Base-by-base conservation (phyloP, 257 asterid genomes). In the Plectranthus barbatus region DNA sequence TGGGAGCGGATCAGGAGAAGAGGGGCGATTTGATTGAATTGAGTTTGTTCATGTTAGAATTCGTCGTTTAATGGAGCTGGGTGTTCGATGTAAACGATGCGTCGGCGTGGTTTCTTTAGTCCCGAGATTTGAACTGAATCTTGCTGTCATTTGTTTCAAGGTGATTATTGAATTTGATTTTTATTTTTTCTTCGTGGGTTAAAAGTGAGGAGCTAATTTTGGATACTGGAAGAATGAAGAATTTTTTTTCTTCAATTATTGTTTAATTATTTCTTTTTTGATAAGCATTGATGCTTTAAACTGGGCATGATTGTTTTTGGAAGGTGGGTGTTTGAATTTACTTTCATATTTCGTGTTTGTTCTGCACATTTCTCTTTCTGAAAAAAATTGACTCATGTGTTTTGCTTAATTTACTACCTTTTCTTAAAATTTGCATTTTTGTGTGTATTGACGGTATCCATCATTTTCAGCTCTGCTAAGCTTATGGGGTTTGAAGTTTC, bases 11-110 rank as follows among this genome's bases (percentile, higher is more conserved):
- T 87, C 90, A 83, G 83, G 49, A 62, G 20, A 77, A 72, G 55
- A 81, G 81, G 75, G 80, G 79, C 56, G 78, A 74, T 80, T 87
- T 90, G 84, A 85, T 87, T 92, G 91, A 58, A 73, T 60, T 74
- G 71, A 66, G 78, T 70, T 60, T 84, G 68, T 73, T 74, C 60
- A 14, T 62, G 69, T 70, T 73, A 64, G 78, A 74, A 82, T 75
- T 68, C 73, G 46, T 60, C 82, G 75, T 80, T 86, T 77, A 79
- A 90, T 90, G 97, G 97, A 87, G 90, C 75, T 83, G 26, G 79
- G 79, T 87, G 80, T 86, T 81, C 74, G 86, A 79, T 79, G 90
- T 79, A 65, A 80, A 78, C 79, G 94, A 72, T 77, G 92, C 69
- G 72, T 75, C 68, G 64, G 21, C 21, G 70, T 64, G 73, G 72